Percentiles rank a stretch among this genome's conserved stretches.
Evolutionary conservation across 176 grass and related monocot genomes (phyloP).

Genomic region (Oryza meridionalis): DNA sequence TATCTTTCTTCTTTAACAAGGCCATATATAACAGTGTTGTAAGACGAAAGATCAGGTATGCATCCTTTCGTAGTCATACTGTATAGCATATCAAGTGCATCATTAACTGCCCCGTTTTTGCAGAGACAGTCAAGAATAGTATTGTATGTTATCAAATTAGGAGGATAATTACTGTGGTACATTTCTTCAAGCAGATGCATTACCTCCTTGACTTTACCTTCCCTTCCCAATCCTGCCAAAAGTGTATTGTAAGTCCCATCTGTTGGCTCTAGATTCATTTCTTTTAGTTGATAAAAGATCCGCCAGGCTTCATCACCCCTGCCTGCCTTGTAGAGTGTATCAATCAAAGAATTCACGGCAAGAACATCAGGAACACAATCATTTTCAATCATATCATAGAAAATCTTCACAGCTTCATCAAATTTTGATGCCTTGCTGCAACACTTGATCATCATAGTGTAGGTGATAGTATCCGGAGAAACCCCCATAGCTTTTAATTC

Average conservation of each 20-base stretch:
- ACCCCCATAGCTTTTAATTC: constrained; percentile 76
- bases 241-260: constrained; percentile 84
- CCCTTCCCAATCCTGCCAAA: constrained; percentile 86
- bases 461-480: constrained; percentile 79
- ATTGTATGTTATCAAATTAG: constrained; percentile 84
- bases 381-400: constrained; percentile 81
- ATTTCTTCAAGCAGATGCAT: constrained; percentile 76
- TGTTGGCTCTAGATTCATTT: constrained; percentile 73
- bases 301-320: constrained; percentile 80
- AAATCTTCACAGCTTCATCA: constrained; percentile 74
- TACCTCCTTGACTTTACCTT: constrained; percentile 78
- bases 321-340: constrained; percentile 79
- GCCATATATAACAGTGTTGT: constrained; percentile 82
- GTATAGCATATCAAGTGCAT: constrained; percentile 71
- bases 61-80: constrained; percentile 67
- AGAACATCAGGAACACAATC: constrained; percentile 68
- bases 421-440: constrained; percentile 75
- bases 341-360: constrained; percentile 81
- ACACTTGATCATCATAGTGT: constrained; percentile 99
- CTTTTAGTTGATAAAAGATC: constrained; percentile 69
- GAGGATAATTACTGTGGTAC: constrained; percentile 52
- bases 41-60: constrained; percentile 80
- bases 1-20: constrained; percentile 81
- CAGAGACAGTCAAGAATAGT: constrained; percentile 88
- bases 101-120: constrained; percentile 85